A percentile compares a stretch with the other conserved stretches of the same genome.
These are phyloP conservation scores for Mucuna pruriens DNA, from an alignment of 306 rosid species.

Conservation along the genomic window DNA sequence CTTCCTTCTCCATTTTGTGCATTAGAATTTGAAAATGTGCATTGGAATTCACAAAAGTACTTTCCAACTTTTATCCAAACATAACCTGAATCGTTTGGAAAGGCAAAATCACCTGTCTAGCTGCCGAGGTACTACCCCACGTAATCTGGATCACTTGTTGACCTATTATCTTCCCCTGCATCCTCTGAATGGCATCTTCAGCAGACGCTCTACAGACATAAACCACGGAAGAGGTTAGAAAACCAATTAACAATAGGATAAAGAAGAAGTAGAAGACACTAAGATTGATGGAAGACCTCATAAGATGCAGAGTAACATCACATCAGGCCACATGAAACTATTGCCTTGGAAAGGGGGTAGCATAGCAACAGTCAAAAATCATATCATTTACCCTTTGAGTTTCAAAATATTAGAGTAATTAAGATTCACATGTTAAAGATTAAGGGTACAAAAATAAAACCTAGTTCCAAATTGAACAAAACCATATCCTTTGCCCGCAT, in stretches of 20 bases:
- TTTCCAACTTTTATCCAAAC: too few relatives aligned
- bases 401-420: conserved; percentile 29
- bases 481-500: conserved; percentile 83
- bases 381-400: conserved; percentile 25
- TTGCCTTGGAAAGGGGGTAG: conserved; percentile 34
- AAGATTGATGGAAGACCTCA: conserved; percentile 44
- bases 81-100: conserved; percentile 1
- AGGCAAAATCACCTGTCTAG: conserved; percentile 74
- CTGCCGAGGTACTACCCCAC: conserved; percentile 76
- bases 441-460: conserved; percentile 46
- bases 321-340: conserved; percentile 44
- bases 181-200: conserved; percentile 86
- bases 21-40: too few relatives aligned
- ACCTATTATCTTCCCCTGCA: conserved; percentile 89
- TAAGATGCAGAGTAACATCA: conserved; percentile 41
- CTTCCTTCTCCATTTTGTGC: too few relatives aligned
- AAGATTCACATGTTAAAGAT: conserved; percentile 37
- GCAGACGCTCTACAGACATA: conserved; percentile 68
- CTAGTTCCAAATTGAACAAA: conserved; percentile 85
- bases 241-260: conserved; percentile 11
- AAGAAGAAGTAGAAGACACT: conserved; percentile 28
- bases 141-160: conserved; percentile 81
- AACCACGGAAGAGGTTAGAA: conserved; percentile 29
- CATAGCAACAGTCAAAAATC: conserved; percentile 38
- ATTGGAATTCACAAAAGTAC: too few relatives aligned